These are phyloP conservation scores for Penicillium desertorum DNA, from an alignment of 495 filamentous ascomycete species.

Conservation along the genomic window DNA sequence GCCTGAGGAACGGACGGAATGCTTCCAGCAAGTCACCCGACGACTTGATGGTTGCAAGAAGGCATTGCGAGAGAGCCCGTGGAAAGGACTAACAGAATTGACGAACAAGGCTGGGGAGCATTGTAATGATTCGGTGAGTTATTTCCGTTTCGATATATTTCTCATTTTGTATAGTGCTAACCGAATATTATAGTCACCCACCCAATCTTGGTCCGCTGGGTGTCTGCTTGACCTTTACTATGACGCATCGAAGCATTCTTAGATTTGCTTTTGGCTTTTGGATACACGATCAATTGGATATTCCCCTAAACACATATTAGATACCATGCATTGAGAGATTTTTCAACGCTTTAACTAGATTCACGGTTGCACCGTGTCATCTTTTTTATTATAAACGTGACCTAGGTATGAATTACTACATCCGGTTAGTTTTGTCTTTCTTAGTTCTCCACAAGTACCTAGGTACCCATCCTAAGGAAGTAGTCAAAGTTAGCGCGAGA, in stretches of 20 bases:
- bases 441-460: no score
- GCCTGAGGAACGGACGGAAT: slow-evolving; percentile 67
- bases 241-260: slow-evolving; percentile 61
- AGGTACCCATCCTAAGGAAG: no score
- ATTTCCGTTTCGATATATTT: background rate
- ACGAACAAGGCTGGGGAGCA: slow-evolving; percentile 83
- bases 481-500: no score
- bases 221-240: slow-evolving; percentile 94
- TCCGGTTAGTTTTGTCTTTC: no score
- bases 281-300: background rate
- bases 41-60: slow-evolving; percentile 78
- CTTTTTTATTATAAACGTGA: no score
- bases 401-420: no score
- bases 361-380: background rate
- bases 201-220: slow-evolving; percentile 92
- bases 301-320: background rate
- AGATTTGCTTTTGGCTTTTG: slow-evolving; percentile 6
- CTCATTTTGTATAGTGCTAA: slow-evolving; percentile 14
- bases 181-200: slow-evolving; percentile 62
- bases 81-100: slow-evolving; percentile 92
- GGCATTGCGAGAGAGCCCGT: slow-evolving; percentile 70
- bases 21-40: slow-evolving; percentile 89
- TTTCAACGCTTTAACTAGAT: background rate
- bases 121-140: slow-evolving; percentile 83
- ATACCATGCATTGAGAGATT: background rate